phyloP scores from a whole-genome alignment of 2,329 filamentous ascomycete genomes.

The Botrytis sinoallii region DNA sequence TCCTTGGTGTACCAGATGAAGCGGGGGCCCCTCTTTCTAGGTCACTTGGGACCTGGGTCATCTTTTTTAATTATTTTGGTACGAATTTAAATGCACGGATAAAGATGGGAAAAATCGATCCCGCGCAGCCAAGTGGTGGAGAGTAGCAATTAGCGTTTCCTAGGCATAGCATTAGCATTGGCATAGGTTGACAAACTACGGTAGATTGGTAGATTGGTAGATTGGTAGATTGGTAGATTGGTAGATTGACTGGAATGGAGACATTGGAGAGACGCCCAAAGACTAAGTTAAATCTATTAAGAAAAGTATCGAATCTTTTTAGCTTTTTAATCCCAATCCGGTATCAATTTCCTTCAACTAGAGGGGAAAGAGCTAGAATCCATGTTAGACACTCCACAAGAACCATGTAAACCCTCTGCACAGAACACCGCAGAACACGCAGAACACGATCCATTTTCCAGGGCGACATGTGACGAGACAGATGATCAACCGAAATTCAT shows the following conservation, averaged over 20 bases:
- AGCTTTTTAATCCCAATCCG: not conserved
- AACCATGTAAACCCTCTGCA: not conserved
- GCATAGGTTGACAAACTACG: not conserved
- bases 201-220: not conserved
- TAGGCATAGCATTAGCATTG: not conserved
- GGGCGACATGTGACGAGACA: slow-evolving; percentile 10
- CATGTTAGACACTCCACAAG: not conserved
- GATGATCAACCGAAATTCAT: not conserved
- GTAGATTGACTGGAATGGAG: not conserved
- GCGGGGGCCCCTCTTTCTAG: slow-evolving; percentile 8
- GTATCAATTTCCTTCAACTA: not conserved
- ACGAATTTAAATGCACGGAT: not conserved
- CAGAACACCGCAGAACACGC: not conserved
- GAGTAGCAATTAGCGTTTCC: not conserved
- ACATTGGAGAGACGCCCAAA: not conserved
- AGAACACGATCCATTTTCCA: slow-evolving; percentile 6
- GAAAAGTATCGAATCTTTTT: not conserved
- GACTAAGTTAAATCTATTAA: not conserved
- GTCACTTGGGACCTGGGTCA: slow-evolving; percentile 4
- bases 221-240: not conserved
- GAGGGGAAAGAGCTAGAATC: not conserved
- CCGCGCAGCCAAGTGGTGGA: not conserved
- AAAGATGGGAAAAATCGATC: slow-evolving; percentile 6
- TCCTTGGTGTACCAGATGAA: not conserved
- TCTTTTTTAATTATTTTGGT: not conserved